Base-by-base conservation (phyloP, 2,329 filamentous ascomycete genomes). In the Botryotinia globosa region DNA sequence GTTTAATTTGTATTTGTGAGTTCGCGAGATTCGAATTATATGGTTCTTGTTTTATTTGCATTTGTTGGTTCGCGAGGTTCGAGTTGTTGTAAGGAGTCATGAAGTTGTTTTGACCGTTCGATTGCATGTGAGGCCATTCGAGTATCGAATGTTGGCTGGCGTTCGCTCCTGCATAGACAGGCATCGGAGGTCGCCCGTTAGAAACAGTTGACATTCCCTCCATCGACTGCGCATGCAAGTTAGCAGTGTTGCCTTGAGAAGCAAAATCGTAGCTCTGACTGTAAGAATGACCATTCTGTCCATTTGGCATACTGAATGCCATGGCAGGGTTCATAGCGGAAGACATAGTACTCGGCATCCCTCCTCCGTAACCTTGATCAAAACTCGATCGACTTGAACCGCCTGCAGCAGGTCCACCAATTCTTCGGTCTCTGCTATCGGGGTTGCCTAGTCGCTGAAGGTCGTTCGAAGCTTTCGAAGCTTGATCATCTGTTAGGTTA, bases 61-160 rank as follows among this genome's bases (percentile, higher is more conserved):
- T 91, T 86, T 90, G 90, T 83, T 86, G 89, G 84, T 90, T 87
- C 83, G 87, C 86, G 87, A 87, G 85, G 85, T 90, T 90, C 87
- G 90, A 70, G 62, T 77, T 76, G 62, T 77, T 76, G 72, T 77
- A 79, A 51, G 72, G 71, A 58, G 85, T 88, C 85, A 88, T 87
- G 83, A 88, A 90, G 82, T 86, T 85, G 83, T 89, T 85, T 83
- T 91, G 88, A 84, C 88, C 86, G 87, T 89, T 90, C 85, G 90
- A 83, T 85, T 90, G 91, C 89, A 94, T 92, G 81, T 91, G 88
- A 80, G 90, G 87, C 91, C 91, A 94, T 84, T 93, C 91, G 73
- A 91, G 84, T 85, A 87, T 83, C 81, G 87, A 85, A 83, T 90
- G 88, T 82, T 87, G 86, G 82, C 86, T 83, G 72, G 73, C 74